A percentile compares a stretch with the other conserved stretches of the same genome.
Conservation (phyloP, 2,329 filamentous ascomycete species). For the Drechmeria coniospora region DNA sequence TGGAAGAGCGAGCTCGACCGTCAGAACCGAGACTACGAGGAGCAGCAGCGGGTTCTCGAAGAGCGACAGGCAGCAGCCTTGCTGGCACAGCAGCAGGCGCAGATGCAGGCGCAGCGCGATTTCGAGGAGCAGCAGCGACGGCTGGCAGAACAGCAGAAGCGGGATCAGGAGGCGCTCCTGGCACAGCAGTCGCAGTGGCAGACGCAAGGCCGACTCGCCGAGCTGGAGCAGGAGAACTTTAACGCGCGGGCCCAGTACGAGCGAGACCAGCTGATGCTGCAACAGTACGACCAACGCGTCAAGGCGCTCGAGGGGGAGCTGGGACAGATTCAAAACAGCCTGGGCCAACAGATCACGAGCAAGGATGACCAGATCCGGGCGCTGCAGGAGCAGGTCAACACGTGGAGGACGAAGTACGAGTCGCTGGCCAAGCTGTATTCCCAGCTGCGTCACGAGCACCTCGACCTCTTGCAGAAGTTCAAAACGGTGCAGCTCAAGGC, state of each 20-base stretch:
- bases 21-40: conserved; percentile 88
- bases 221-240: conserved; percentile 88
- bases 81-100: conserved; percentile 64
- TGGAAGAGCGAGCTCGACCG: conserved; percentile 88
- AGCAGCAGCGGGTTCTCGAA: conserved; percentile 78
- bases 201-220: conserved; percentile 87
- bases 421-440: conserved; percentile 93
- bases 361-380: conserved; percentile 90
- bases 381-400: conserved; percentile 92
- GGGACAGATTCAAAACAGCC: conserved; percentile 64
- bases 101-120: conserved; percentile 77
- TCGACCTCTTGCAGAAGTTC: conserved; percentile 90
- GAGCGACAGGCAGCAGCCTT: conserved; percentile 75
- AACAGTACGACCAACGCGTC: conserved; percentile 90
- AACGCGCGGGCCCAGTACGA: conserved; percentile 92
- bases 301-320: conserved; percentile 87
- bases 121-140: conserved; percentile 90
- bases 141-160: conserved; percentile 74
- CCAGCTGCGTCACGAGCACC: conserved; percentile 84
- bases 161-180: conserved; percentile 80
- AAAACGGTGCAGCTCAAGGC: conserved; percentile 94
- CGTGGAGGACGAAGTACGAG: conserved; percentile 95
- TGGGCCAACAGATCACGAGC: conserved; percentile 70
- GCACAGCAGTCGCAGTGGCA: conserved; percentile 84
- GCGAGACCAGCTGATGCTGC: conserved; percentile 89